Evolutionary conservation across 2,329 filamentous ascomycete genomes (phyloP).

Genomic region (Fusarium setosum): DNA sequence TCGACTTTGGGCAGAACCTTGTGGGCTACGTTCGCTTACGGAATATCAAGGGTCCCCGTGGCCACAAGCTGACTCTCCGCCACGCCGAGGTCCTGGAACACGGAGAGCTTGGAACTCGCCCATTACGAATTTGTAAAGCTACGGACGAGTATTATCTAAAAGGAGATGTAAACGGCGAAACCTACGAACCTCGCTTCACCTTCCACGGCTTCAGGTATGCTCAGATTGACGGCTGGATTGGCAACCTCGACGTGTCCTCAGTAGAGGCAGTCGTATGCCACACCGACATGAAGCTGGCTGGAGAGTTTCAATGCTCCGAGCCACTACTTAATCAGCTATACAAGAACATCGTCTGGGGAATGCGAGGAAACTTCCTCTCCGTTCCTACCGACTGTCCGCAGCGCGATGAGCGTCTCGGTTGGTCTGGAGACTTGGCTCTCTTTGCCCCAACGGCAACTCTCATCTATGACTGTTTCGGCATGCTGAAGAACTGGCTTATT

Average conservation of each 20-base stretch:
- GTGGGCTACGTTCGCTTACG: slow-evolving; percentile 61
- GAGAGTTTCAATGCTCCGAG: slow-evolving; percentile 63
- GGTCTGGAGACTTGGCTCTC: slow-evolving; percentile 62
- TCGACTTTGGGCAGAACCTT: slow-evolving; percentile 70
- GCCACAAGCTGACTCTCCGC: slow-evolving; percentile 56
- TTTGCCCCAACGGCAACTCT: slow-evolving; percentile 63
- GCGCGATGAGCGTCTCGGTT: slow-evolving; percentile 63
- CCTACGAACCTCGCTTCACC: slow-evolving; percentile 61
- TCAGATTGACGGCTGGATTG: slow-evolving; percentile 57
- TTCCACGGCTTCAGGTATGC: slow-evolving; percentile 68
- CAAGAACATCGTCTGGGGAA: slow-evolving; percentile 64
- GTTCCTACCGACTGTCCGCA: slow-evolving; percentile 69
- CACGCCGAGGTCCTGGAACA: slow-evolving; percentile 68
- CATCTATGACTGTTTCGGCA: slow-evolving; percentile 59
- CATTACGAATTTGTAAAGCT: slow-evolving; percentile 27
- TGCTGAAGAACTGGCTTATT: slow-evolving; percentile 54
- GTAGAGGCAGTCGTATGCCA: slow-evolving; percentile 53
- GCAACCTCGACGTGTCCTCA: slow-evolving; percentile 13
- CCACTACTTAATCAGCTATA: slow-evolving; percentile 64
- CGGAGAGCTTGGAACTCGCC: slow-evolving; percentile 52
- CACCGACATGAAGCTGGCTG: slow-evolving; percentile 62
- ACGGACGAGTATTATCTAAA: slow-evolving; percentile 18
- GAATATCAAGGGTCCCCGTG: slow-evolving; percentile 48
- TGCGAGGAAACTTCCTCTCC: slow-evolving; percentile 67
- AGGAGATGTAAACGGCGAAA: slow-evolving; percentile 25